Base-by-base conservation (phyloP, 2,329 filamentous ascomycete genomes). In the Arthrinium phaeospermum region DNA sequence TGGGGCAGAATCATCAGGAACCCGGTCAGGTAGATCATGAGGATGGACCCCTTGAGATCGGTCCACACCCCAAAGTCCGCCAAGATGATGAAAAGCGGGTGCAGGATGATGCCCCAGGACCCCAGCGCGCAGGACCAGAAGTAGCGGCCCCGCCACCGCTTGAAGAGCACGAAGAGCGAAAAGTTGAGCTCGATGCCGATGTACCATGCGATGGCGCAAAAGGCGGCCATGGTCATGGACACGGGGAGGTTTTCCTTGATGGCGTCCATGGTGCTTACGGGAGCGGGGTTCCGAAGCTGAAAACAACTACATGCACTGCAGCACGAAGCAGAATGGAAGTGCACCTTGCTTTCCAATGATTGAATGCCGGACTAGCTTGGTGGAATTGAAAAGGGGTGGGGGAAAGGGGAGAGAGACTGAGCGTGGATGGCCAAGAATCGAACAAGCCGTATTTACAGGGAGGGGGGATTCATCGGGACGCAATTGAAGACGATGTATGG, bases 211-310 rank as follows among this genome's bases (percentile, higher is more conserved):
- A 82, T 80, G 71, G 80, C 81, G 12, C 75, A 77, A 68, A 83
- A 83, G 71, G 80, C 82, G 57, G 81, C 79, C 72, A 83, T 81
- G 70, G 77, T 77, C 79, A 83, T 81, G 72, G 81, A 68, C 14
- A 45, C 22, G 22, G 45, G 45, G 44, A 68, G 47, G 24, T 67
- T 30, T 7, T 19, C 12, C 19, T 68, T 47, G 61, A 46, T 41
- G 22, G 41, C 61, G 27, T 53, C 49, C 49, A 53, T 53, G 1
- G 49, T 16, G 24, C 13, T 30, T 10, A 27, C 37, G 37, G 37
- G 37, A 10, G 37, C 37, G 37, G 37, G 37, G 37, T 10, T 41
- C 6, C 7, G 1, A 2, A 41, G 37, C 37, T 41, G 37, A 41
- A 41, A 10, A 41, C 10, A 10, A 41, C 37, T 10, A 41, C 10